Evolutionary conservation across 208 protist species (phyloP).

Genomic region (Tritrichomonas musculus): DNA sequence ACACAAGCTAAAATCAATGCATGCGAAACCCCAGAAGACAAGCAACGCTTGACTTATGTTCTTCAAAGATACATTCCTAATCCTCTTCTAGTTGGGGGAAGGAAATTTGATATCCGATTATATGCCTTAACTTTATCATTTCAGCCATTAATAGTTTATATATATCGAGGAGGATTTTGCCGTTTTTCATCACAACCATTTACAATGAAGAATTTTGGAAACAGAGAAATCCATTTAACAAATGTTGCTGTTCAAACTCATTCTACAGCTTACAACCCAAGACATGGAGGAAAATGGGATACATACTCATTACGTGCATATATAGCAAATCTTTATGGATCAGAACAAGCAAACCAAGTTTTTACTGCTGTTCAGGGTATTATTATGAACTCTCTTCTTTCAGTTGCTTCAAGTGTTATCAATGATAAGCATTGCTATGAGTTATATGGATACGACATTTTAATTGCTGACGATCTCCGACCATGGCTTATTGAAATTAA

Average conservation of each 20-base stretch:
- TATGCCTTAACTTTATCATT: slow-evolving; percentile 39
- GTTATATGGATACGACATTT: slow-evolving; percentile 50
- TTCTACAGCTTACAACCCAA: background rate
- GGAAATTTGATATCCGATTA: slow-evolving; percentile 42
- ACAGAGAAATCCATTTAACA: slow-evolving; percentile 34
- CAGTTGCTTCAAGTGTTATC: background rate
- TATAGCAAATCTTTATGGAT: background rate
- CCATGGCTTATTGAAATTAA: slow-evolving; percentile 50
- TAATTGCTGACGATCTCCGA: slow-evolving; percentile 40
- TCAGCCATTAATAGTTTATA: slow-evolving; percentile 32
- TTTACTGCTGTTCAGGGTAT: slow-evolving; percentile 32
- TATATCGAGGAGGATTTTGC: slow-evolving; percentile 37
- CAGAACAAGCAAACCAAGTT: background rate
- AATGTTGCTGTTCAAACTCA: slow-evolving; percentile 20
- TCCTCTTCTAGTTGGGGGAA: slow-evolving; percentile 20
- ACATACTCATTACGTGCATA: background rate
- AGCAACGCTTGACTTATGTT: background rate
- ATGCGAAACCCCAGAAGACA: background rate
- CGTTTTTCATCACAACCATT: slow-evolving; percentile 25
- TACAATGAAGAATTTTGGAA: background rate
- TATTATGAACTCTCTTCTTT: slow-evolving; percentile 19
- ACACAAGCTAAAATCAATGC: background rate
- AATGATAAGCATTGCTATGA: slow-evolving; percentile 42
- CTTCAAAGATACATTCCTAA: background rate
- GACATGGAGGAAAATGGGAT: slow-evolving; percentile 31